phyloP scores from a whole-genome alignment of 2,329 filamentous ascomycete genomes.

The Pseudogymnoascus sp. region DNA sequence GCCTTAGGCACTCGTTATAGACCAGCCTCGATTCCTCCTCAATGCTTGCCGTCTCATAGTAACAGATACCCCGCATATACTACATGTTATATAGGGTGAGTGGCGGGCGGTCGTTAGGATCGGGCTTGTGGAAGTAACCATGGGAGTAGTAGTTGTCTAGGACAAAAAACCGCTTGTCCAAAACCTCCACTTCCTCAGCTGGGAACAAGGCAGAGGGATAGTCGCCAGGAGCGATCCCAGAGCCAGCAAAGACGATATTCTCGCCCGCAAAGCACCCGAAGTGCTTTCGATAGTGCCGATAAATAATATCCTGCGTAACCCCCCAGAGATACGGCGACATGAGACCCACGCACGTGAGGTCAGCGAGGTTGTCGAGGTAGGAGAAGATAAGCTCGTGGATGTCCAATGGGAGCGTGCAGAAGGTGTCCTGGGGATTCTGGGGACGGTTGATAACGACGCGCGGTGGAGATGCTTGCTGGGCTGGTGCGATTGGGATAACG shows the following conservation, averaged over 20 bases:
- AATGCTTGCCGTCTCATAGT: neutral
- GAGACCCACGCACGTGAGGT: neutral
- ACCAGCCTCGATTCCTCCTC: neutral
- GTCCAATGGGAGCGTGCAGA: slow-evolving; percentile 11
- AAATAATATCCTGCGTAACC: neutral
- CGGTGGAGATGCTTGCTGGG: neutral
- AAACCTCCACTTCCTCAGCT: neutral
- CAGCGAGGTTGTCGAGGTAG: slow-evolving; percentile 17
- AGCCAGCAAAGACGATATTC: neutral
- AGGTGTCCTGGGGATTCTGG: neutral
- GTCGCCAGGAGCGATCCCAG: neutral
- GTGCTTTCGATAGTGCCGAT: neutral
- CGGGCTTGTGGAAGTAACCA: too few species aligned
- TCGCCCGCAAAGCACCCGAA: neutral
- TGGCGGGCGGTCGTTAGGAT: neutral
- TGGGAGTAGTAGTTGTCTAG: too few species aligned
- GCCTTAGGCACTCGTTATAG: neutral
- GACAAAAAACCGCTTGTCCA: neutral
- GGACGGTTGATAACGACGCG: too few species aligned
- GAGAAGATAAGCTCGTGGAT: slow-evolving; percentile 19
- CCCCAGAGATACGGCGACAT: neutral
- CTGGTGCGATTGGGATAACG: neutral
- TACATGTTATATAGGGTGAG: neutral
- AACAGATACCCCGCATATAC: neutral
- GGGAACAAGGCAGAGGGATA: neutral